Evolutionary conservation across 768 basidiomycete species (phyloP), one percentile per base, ranked within the genome.

Genomic region (Postia placenta): DNA sequence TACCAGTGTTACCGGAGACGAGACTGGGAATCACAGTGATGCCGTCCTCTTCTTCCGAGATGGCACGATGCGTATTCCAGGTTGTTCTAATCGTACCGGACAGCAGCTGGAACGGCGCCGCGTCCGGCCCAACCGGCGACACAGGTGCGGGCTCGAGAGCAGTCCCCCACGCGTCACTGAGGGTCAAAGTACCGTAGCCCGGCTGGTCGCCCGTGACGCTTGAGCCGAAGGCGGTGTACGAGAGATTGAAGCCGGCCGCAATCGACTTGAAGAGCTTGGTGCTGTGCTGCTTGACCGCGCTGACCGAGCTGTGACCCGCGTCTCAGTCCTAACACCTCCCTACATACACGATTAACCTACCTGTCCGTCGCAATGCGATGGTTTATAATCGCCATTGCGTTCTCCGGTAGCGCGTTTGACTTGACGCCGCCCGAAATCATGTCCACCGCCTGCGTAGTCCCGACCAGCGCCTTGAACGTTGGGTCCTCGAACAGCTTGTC

Each of bases 381-480:
- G 48, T 57, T 59, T 27, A 57, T 51, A 11, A 59, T 63, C 5
- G 64, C 60, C 59, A 42, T 59, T 1, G 55, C 59, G 37, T 46
- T 52, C 54, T 76, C 74, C 11, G 73, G 74, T 19, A 74, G 60
- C 11, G 73, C 74, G 50, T 76, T 76, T 27, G 67, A 63, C 62
- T 74, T 74, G 14, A 67, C 66, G 22, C 65, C 68, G 19, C 67
- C 67, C 3, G 57, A 50, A 41, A 76, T 65, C 12, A 78, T 54
- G 55, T 75, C 74, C 33, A 73, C 64, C 3, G 75, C 75, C 57
- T 74, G 71, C 1, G 73, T 73, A 1, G 72, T 73, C 11, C 66
- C 63, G 0, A 66, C 48, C 11, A 66, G 52, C 11, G 60, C 60
- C 28, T 54, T 61, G 51, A 60, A 62, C 19, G 49, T 50, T 47